phyloP scores from a whole-genome alignment of 163 green algal genomes.

The Chlamydomonas reinhardtii region DNA sequence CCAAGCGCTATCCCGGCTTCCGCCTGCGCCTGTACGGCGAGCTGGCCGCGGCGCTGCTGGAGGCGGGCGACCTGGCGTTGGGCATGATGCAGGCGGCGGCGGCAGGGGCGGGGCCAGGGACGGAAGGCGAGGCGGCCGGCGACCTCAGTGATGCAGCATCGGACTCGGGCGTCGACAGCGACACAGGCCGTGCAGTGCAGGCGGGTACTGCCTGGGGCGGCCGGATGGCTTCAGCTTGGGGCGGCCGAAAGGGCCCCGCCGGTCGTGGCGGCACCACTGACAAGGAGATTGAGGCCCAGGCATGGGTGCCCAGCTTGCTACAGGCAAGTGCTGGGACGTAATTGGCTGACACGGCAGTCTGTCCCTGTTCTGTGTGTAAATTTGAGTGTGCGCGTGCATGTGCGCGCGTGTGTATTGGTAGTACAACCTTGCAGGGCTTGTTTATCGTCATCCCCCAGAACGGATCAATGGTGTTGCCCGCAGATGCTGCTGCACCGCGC shows the following conservation, averaged over 20 bases:
- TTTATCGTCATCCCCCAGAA: too few relatives aligned
- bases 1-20: conserved; percentile 6
- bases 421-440: too few relatives aligned
- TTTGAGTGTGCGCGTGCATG: too few relatives aligned
- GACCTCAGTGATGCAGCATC: too few relatives aligned
- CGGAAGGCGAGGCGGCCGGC: background rate
- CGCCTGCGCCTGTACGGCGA: conserved; percentile 15
- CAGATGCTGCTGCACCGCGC: conserved; percentile 31
- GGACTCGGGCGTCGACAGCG: too few relatives aligned
- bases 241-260: background rate
- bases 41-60: conserved; percentile 3
- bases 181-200: too few relatives aligned
- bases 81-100: conserved; percentile 5
- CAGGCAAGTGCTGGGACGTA: conserved; percentile 12
- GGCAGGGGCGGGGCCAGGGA: background rate
- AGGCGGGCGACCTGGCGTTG: conserved; percentile 16
- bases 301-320: conserved; percentile 29
- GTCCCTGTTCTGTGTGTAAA: too few relatives aligned
- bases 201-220: too few relatives aligned
- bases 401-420: too few relatives aligned
- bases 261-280: background rate
- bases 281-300: conserved; percentile 18
- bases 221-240: too few relatives aligned
- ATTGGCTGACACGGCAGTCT: too few relatives aligned
- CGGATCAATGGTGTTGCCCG: background rate